phyloP scores from a whole-genome alignment of 805 yeast species.

The Monosporozyma siamensis region DNA sequence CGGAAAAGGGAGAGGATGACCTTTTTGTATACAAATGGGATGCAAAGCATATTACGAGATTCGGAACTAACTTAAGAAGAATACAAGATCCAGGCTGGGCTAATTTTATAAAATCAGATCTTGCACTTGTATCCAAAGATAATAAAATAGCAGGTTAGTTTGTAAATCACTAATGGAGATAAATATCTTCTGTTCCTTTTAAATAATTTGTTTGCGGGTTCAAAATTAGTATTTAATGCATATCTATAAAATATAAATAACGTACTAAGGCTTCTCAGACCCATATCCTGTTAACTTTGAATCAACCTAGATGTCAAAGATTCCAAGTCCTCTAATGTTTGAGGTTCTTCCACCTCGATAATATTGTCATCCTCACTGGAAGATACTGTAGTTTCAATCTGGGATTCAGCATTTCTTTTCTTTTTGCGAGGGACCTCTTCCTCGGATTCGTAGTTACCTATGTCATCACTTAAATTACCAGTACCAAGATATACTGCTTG shows the following conservation, averaged over 20 bases:
- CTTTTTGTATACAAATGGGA: slow-evolving; percentile 19
- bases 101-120: slow-evolving; percentile 19
- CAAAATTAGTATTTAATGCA: too few relatives aligned
- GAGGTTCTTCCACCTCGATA: slow-evolving; percentile 78
- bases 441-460: slow-evolving; percentile 28
- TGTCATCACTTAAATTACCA: slow-evolving; percentile 34
- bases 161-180: not conserved
- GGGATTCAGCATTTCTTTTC: slow-evolving; percentile 4
- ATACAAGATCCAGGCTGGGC: slow-evolving; percentile 25
- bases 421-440: slow-evolving; percentile 23
- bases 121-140: slow-evolving; percentile 14
- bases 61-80: slow-evolving; percentile 15
- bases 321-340: slow-evolving; percentile 88
- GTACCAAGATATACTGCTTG: slow-evolving; percentile 28
- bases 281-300: slow-evolving; percentile 1
- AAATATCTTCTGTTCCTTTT: not conserved
- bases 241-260: not conserved
- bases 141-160: not conserved
- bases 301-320: slow-evolving; percentile 56
- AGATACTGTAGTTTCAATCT: slow-evolving; percentile 10
- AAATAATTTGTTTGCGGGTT: not conserved
- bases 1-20: slow-evolving; percentile 5
- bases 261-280: not conserved
- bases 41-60: slow-evolving; percentile 6
- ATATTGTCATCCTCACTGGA: slow-evolving; percentile 32